Conservation (phyloP, 2,329 filamentous ascomycete species). For the Aspergillus puulaauensis region DNA sequence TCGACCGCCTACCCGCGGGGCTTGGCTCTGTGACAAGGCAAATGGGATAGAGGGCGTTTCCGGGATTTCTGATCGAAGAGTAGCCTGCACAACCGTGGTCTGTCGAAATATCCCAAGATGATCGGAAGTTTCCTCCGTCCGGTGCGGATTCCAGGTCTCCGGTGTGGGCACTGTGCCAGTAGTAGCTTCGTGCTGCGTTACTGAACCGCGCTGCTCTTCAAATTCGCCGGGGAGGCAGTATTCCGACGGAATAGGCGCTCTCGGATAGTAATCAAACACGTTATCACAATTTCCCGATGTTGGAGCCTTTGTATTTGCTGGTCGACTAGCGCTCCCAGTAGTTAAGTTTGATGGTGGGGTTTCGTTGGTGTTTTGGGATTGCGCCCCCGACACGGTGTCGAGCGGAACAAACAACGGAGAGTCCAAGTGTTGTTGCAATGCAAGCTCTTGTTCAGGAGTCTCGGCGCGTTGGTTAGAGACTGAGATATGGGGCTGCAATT, state of each 20-base stretch:
- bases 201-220: not conserved
- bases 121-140: not conserved
- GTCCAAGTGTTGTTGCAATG: not conserved
- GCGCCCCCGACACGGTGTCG: conserved; percentile 1
- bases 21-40: conserved; percentile 2
- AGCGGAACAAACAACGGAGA: conserved; percentile 22
- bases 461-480: not conserved
- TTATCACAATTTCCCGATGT: not conserved
- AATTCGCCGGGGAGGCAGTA: conserved; percentile 18
- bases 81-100: not conserved
- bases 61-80: conserved; percentile 17
- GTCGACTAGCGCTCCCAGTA: not conserved
- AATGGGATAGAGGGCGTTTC: conserved; percentile 19
- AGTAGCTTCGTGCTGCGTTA: not conserved
- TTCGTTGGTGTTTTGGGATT: conserved; percentile 1
- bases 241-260: conserved; percentile 14
- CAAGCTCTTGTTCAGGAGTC: not conserved
- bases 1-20: not conserved
- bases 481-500: not conserved
- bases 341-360: not conserved
- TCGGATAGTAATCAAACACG: conserved; percentile 17
- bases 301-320: not conserved
- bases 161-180: not conserved
- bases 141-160: not conserved
- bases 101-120: not conserved